Evolutionary conservation across 2,329 filamentous ascomycete genomes (phyloP), one percentile per base, ranked within the genome.

Genomic region (Aureobasidium sp.): DNA sequence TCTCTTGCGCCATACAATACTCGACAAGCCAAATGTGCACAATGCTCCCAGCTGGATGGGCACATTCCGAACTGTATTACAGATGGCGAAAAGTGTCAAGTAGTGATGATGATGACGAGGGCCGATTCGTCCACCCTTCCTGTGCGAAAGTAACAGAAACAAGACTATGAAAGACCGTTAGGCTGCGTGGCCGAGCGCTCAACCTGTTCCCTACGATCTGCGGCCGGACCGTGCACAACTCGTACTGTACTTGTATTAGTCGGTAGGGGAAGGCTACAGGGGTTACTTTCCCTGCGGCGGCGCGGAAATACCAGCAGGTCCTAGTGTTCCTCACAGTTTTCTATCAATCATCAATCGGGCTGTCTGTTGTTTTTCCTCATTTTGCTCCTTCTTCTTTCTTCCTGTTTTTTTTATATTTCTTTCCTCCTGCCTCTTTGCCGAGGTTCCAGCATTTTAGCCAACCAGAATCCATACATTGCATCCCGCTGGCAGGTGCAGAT

Each of bases 401-500:
- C 37, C 24, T 25, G 5, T 34, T 30, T 24, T 14, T 29, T 34
- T 12, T 34, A 41, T n/a, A 8, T 12, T 37, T 6, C n/a, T 51
- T 32, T 25, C 17, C 6, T 19, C 6, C n/a, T n/a, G n/a, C 37
- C 6, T 19, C 19, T 24, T 27, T 39, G 17, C 48, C 25, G 25
- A 40, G 48, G 27, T 19, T 22, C 6, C 16, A 37, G 37, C 45
- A 35, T 16, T 39, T 30, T 37, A 27, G 44, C 44, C 44, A n/a
- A 45, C 27, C 3, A 17, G 2, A 19, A 7, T n/a, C n/a, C 22
- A 2, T 10, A 37, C 21, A 39, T 47, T 44, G 50, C 50, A 34
- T 48, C 34, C 45, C 52, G 52, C 52, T 54, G 52, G 52, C 52
- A 54, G 52, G 52, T 54, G 52, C 41, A 45, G 30, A 32, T 47